phyloP scores from a whole-genome alignment of 768 basidiomycete genomes.

The Sistotremastrum suecicum region DNA sequence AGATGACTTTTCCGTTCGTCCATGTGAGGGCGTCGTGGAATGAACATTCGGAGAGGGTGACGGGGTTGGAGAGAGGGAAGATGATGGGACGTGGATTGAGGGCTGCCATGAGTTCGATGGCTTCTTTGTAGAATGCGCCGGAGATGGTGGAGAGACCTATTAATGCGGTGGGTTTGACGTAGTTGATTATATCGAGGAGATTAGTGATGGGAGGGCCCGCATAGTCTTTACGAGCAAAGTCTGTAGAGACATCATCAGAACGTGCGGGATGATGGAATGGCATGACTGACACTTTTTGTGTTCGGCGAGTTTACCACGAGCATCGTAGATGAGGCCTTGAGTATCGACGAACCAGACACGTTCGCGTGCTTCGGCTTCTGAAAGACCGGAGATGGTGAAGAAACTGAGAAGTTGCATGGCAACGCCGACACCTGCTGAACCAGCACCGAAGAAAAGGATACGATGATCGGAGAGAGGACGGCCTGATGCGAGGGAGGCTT shows the following conservation, averaged over 20 bases:
- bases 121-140: constrained; percentile 62
- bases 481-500: constrained; percentile 60
- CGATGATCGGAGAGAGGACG: constrained; percentile 55
- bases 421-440: constrained; percentile 86
- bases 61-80: constrained; percentile 87
- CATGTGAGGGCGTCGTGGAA: constrained; percentile 61
- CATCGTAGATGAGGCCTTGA: constrained; percentile 69
- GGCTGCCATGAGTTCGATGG: constrained; percentile 63
- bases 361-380: constrained; percentile 59
- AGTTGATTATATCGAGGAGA: constrained; percentile 63
- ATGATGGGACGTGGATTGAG: constrained; percentile 78
- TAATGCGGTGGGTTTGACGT: constrained; percentile 79
- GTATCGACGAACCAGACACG: constrained; percentile 79
- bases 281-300: constrained; percentile 62
- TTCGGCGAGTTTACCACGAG: constrained; percentile 58
- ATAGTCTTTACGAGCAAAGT: constrained; percentile 76
- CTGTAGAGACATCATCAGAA: constrained; percentile 20
- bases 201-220: constrained; percentile 58
- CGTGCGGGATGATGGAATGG: not conserved
- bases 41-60: constrained; percentile 66
- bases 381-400: constrained; percentile 70
- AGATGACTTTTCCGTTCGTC: constrained; percentile 65
- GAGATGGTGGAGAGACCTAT: constrained; percentile 79
- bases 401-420: constrained; percentile 81
- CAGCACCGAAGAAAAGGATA: constrained; percentile 88